These are phyloP conservation scores for Flammula alnicola DNA, from an alignment of 1,284 basidiomycete genomes.

Conservation along the genomic window DNA sequence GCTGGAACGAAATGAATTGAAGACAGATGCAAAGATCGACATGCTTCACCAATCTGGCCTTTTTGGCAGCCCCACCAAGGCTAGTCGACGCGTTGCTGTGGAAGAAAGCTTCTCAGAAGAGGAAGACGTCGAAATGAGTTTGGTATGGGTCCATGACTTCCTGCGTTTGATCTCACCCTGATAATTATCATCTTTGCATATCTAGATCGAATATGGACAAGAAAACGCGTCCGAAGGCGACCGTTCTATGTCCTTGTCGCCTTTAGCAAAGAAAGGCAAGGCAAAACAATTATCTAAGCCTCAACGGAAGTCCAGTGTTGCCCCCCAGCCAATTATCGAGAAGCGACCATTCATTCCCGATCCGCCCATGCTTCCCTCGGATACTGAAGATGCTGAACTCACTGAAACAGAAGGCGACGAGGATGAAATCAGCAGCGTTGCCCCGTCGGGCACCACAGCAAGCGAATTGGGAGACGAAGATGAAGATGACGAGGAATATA, in stretches of 20 bases:
- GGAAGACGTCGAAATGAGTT: conserved; percentile 42
- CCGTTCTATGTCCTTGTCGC: conserved; percentile 35
- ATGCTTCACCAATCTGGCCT: conserved; percentile 81
- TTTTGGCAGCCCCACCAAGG: conserved; percentile 54
- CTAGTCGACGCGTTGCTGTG: conserved; percentile 19
- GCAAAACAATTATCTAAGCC: conserved; percentile 12
- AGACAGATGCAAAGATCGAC: conserved; percentile 92
- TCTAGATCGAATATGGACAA: conserved; percentile 31
- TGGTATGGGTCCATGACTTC: conserved; percentile 36
- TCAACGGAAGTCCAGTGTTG: conserved; percentile 23
- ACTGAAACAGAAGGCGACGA: conserved; percentile 35
- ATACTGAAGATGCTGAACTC: conserved; percentile 38
- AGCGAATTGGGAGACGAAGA: conserved; percentile 34
- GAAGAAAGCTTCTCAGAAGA: conserved; percentile 33
- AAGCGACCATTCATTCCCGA: conserved; percentile 37
- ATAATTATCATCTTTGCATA: conserved; percentile 6
- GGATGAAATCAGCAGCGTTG: conserved; percentile 27
- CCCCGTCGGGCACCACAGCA: conserved; percentile 21
- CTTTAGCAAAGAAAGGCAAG: conserved; percentile 38
- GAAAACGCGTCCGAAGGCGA: conserved; percentile 22
- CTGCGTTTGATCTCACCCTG: not conserved
- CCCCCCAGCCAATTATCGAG: conserved; percentile 35
- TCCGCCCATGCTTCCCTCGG: conserved; percentile 40
- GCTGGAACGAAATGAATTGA: conserved; percentile 81
- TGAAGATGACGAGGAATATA: conserved; percentile 27